Conservation (phyloP, 2,329 filamentous ascomycete genomes). For the Xylariaceae sp. region DNA sequence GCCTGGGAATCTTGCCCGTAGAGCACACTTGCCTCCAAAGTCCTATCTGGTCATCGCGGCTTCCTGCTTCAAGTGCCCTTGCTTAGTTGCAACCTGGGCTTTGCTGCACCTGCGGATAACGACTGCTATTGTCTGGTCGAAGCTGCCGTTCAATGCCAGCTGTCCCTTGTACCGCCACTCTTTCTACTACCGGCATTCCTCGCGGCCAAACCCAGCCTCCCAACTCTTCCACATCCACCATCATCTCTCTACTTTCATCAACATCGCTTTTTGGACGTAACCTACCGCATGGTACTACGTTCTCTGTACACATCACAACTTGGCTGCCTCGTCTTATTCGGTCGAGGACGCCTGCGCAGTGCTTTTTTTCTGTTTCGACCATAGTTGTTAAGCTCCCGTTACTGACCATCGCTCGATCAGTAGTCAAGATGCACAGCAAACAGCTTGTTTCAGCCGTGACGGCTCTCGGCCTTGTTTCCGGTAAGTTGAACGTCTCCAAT, state of each 20-base stretch:
- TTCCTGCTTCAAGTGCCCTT: background rate
- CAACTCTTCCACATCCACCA: constrained; percentile 1
- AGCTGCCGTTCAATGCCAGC: background rate
- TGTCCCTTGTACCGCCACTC: background rate
- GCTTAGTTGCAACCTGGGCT: background rate
- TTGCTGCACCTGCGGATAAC: background rate
- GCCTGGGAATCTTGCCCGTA: constrained; percentile 1
- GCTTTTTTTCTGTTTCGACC: background rate
- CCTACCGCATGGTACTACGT: constrained; percentile 3
- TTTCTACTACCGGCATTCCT: background rate
- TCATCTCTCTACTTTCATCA: constrained; percentile 15
- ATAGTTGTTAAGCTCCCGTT: background rate
- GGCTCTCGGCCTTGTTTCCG: constrained; percentile 41
- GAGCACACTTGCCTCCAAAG: too few species aligned
- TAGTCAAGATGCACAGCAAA: constrained; percentile 43
- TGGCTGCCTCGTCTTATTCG: background rate
- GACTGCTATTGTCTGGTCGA: background rate
- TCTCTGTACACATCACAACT: constrained; percentile 1
- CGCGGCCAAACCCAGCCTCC: background rate
- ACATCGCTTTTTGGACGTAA: constrained; percentile 16
- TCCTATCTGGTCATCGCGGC: background rate
- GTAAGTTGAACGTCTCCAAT: constrained; percentile 32
- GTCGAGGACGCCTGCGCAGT: background rate
- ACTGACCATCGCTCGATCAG: constrained; percentile 5
- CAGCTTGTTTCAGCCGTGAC: constrained; percentile 42